Conservation (phyloP, 306 rosid species). For the Prunus fruticosa region DNA sequence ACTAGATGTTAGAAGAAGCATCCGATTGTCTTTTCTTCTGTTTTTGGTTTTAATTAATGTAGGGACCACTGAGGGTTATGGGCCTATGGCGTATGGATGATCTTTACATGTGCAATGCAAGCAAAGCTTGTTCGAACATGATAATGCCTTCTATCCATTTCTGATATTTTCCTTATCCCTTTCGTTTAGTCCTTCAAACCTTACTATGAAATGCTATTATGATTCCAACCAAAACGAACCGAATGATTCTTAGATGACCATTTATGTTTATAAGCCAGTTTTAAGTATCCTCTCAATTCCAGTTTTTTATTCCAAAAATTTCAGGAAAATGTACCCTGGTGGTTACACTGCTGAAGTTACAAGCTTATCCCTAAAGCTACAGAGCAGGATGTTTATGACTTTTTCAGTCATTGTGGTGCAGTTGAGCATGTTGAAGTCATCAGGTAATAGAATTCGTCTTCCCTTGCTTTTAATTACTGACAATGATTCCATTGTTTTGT, state of each 20-base stretch:
- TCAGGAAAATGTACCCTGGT: constrained; percentile 51
- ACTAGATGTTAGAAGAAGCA: constrained; percentile 12
- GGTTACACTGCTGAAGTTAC: constrained; percentile 81
- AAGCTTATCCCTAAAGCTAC: constrained; percentile 72
- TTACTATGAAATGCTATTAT: neutral
- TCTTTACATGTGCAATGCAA: constrained; percentile 12
- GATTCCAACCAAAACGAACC: neutral
- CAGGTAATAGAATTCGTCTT: constrained; percentile 42
- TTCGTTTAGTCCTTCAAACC: constrained; percentile 24
- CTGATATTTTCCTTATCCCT: constrained; percentile 32
- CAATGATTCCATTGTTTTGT: neutral
- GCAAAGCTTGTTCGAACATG: constrained; percentile 26
- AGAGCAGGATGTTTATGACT: constrained; percentile 63
- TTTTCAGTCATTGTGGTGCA: constrained; percentile 72
- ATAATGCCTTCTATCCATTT: constrained; percentile 36
- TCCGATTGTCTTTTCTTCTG: constrained; percentile 7
- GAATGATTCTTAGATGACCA: constrained; percentile 4
- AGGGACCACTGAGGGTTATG: constrained; percentile 39
- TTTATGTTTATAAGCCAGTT: constrained; percentile 17
- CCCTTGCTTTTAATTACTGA: constrained; percentile 25
- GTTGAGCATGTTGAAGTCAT: constrained; percentile 74
- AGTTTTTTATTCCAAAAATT: constrained; percentile 3
- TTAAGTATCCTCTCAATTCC: constrained; percentile 18
- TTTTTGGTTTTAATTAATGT: neutral
- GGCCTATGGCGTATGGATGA: constrained; percentile 17